Percentiles rank a stretch among this genome's conserved stretches.
Evolutionary conservation across 73 alveolate genomes (phyloP).

Genomic region (Diophrys appendiculata): DNA sequence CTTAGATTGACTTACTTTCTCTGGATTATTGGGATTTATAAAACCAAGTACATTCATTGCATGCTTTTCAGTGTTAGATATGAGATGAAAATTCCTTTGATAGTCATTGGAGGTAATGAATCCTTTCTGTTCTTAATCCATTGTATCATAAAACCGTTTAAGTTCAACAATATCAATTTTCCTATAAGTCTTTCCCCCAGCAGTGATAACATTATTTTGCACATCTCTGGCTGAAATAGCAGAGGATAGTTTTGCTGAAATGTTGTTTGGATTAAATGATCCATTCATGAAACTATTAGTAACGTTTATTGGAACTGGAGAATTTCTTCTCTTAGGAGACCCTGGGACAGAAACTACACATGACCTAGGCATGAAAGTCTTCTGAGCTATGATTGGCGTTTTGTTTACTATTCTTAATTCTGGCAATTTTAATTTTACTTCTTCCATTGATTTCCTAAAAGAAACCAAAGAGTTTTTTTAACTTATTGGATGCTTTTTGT

Average conservation of each 20-base stretch:
- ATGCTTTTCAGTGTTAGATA: constrained; percentile 38
- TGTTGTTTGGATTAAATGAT: not conserved
- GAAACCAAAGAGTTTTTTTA: too few relatives aligned
- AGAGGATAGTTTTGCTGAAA: not conserved
- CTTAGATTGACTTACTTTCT: constrained; percentile 4
- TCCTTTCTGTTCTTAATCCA: constrained; percentile 44
- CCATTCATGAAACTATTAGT: too few relatives aligned
- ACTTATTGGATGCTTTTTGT: too few relatives aligned
- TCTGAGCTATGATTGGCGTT: not conserved
- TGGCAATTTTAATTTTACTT: too few relatives aligned
- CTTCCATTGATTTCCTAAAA: too few relatives aligned
- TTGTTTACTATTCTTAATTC: too few relatives aligned
- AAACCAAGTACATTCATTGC: constrained; percentile 32
- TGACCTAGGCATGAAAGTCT: not conserved
- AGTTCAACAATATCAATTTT: constrained; percentile 32
- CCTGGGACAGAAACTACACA: not conserved
- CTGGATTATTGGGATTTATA: constrained; percentile 13
- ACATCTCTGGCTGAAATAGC: not conserved
- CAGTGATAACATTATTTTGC: not conserved
- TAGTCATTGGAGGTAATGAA: constrained; percentile 31
- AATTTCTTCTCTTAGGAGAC: not conserved
- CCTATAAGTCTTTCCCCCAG: constrained; percentile 24
- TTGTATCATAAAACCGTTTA: constrained; percentile 31
- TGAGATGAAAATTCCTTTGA: constrained; percentile 30
- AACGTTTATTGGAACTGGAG: not conserved